These are phyloP conservation scores for Sporisorium sorghi DNA, from an alignment of 1,284 basidiomycete species.

Conservation along the genomic window DNA sequence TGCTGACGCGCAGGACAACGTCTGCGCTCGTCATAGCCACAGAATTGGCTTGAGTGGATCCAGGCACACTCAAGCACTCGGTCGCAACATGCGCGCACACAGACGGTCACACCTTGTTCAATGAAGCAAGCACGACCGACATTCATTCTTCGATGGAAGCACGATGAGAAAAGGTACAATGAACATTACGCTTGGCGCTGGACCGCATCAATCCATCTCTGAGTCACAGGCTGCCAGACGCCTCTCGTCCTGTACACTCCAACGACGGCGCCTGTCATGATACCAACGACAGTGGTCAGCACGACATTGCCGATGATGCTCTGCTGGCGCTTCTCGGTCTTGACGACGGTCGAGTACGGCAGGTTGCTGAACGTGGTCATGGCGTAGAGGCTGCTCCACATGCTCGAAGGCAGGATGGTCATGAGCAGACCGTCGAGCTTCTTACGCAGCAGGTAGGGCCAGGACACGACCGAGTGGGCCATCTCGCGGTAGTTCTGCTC, in stretches of 20 bases:
- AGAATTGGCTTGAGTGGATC: no score
- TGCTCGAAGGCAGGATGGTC: constrained; percentile 77
- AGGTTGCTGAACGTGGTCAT: constrained; percentile 98
- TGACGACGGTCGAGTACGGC: constrained; percentile 81
- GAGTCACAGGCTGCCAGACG: constrained; percentile 34
- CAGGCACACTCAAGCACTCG: no score
- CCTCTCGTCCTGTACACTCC: constrained; percentile 30
- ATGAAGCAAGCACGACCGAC: no score
- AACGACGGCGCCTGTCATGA: constrained; percentile 12
- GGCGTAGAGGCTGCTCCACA: constrained; percentile 92
- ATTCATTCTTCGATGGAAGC: no score
- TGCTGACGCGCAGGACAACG: no score
- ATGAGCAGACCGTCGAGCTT: constrained; percentile 77
- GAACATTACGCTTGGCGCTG: constrained; percentile 15
- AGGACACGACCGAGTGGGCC: constrained; percentile 88
- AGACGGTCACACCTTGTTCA: no score
- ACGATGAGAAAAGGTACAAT: no score
- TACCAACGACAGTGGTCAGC: constrained; percentile 1
- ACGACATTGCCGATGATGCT: constrained; percentile 27
- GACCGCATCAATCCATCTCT: constrained; percentile 18
- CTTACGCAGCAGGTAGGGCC: constrained; percentile 83
- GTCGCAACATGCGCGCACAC: no score
- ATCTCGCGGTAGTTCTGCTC: constrained; percentile 97
- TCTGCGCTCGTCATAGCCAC: no score
- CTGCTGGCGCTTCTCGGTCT: constrained; percentile 76